phyloP scores from a whole-genome alignment of 2,329 filamentous ascomycete genomes.

The Phialemoniopsis sp. region DNA sequence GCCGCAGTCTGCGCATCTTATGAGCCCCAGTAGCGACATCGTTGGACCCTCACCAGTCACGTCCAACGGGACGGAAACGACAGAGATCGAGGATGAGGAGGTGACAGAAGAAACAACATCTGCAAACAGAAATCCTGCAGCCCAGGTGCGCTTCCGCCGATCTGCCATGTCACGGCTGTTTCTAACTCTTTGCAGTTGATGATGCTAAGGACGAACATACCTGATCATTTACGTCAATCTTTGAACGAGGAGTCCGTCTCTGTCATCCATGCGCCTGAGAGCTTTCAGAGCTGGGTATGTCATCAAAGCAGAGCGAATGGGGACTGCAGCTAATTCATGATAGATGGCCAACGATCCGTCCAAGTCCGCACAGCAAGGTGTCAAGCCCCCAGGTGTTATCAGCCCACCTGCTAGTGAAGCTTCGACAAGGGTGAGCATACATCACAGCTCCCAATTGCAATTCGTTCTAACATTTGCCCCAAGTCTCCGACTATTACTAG shows the following conservation, averaged over 20 bases:
- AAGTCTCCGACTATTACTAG: constrained; percentile 41
- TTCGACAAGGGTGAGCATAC: constrained; percentile 27
- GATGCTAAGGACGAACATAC: constrained; percentile 52
- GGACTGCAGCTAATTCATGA: constrained; percentile 12
- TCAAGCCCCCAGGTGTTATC: constrained; percentile 26
- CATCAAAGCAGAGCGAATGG: constrained; percentile 1
- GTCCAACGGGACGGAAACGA: constrained; percentile 77
- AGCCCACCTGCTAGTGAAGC: constrained; percentile 27
- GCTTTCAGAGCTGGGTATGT: constrained; percentile 75
- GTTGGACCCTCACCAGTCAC: constrained; percentile 82
- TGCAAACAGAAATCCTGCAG: constrained; percentile 25
- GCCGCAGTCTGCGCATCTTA: constrained; percentile 47
- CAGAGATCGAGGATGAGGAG: constrained; percentile 77
- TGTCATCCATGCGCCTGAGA: constrained; percentile 85
- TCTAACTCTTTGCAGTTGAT: constrained; percentile 31
- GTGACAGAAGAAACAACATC: constrained; percentile 50
- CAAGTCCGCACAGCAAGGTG: constrained; percentile 11
- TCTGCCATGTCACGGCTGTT: background rate
- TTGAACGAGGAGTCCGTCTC: constrained; percentile 78
- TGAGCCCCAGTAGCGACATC: constrained; percentile 62
- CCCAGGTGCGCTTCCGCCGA: constrained; percentile 26
- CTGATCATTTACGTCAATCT: constrained; percentile 51
- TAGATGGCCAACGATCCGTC: constrained; percentile 36
- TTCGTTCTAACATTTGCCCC: constrained; percentile 7
- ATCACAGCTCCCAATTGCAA: too few relatives aligned